Conservation (phyloP, 306 rosid genomes). For the Rosa multiflora region DNA sequence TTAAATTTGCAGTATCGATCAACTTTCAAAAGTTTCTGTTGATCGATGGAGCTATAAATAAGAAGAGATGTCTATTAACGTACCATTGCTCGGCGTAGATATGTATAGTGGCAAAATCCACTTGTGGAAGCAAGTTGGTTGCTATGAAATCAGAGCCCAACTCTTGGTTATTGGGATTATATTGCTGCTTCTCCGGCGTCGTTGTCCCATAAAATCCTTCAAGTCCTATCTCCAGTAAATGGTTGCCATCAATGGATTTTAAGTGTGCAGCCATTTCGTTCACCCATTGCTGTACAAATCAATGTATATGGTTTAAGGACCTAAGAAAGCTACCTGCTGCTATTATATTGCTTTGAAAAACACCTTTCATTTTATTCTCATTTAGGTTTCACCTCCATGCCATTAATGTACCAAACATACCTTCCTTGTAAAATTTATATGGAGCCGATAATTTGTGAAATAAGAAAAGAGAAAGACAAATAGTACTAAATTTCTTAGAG, state of each 20-base stretch:
- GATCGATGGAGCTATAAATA: no score
- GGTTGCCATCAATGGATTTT: constrained; percentile 49
- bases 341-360: no score
- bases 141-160: constrained; percentile 52
- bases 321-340: no score
- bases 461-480: no score
- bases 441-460: no score
- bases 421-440: no score
- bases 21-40: no score
- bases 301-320: not conserved
- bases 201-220: constrained; percentile 70
- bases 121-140: constrained; percentile 37
- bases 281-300: constrained; percentile 48
- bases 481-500: no score
- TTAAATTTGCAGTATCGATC: no score
- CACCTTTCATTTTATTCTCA: no score
- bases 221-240: constrained; percentile 54
- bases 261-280: constrained; percentile 54
- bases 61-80: not conserved
- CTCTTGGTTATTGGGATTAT: constrained; percentile 46
- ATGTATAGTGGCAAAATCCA: constrained; percentile 60
- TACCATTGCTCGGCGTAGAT: constrained; percentile 60
- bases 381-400: no score
- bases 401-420: no score
- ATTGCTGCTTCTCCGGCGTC: constrained; percentile 39